A percentile compares a stretch with the other conserved stretches of the same genome.
These are phyloP conservation scores for Diplodia scrobiculata DNA, from an alignment of 2,329 filamentous ascomycete species.

Conservation along the genomic window DNA sequence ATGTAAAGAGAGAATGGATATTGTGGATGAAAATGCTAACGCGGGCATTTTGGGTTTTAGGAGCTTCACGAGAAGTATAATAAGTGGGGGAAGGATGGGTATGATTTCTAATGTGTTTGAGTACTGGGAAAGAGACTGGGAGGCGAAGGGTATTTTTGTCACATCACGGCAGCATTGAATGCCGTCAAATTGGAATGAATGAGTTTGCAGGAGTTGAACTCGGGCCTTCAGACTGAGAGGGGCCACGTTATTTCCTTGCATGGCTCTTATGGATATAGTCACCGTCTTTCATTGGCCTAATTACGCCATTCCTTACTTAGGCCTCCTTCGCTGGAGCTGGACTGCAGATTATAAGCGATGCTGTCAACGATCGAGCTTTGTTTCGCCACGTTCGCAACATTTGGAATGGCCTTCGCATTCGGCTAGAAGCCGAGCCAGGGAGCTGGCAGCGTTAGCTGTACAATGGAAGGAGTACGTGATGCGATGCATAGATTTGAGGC, in stretches of 20 bases:
- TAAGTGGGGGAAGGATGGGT: constrained; percentile 99
- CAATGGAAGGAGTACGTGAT: too few species aligned
- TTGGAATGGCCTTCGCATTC: too few species aligned
- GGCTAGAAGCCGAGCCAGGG: too few species aligned
- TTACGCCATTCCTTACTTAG: background rate
- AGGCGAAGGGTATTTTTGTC: background rate
- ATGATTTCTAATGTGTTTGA: constrained; percentile 42
- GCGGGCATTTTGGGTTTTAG: constrained; percentile 48
- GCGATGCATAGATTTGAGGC: too few species aligned
- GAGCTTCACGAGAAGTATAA: constrained; percentile 95
- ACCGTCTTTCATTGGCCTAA: background rate
- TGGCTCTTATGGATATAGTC: background rate
- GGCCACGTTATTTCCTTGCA: background rate
- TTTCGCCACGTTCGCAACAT: too few species aligned
- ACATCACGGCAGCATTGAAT: background rate
- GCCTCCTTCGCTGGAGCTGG: background rate
- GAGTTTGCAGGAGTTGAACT: too few species aligned
- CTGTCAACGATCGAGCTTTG: too few species aligned
- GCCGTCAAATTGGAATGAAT: too few species aligned
- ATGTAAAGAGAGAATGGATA: too few species aligned
- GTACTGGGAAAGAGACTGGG: background rate
- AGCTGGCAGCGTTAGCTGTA: too few species aligned
- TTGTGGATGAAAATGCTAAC: background rate
- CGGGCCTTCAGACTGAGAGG: background rate
- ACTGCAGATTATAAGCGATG: background rate